Percentiles rank a stretch among this genome's conserved stretches.
These are phyloP conservation scores for Hypericum androsaemum DNA, from an alignment of 345 rosid species.

Conservation along the genomic window DNA sequence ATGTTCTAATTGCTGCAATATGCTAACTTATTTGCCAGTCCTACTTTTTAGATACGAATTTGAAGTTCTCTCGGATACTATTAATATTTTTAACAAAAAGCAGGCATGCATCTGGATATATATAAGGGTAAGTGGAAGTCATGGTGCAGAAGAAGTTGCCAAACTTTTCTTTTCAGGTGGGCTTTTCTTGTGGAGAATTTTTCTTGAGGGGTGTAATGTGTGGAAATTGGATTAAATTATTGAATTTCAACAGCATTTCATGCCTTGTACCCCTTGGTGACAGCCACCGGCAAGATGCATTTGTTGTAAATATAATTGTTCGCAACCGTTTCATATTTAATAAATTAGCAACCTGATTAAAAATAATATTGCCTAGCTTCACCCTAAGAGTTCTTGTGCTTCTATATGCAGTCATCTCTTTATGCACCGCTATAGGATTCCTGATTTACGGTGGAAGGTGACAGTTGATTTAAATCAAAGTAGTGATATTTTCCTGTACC, in stretches of 20 bases:
- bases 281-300: too few relatives aligned
- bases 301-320: too few relatives aligned
- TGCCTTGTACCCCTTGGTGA: too few relatives aligned
- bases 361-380: too few relatives aligned
- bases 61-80: background rate
- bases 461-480: background rate
- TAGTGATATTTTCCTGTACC: background rate
- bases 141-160: slow-evolving; percentile 22
- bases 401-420: slow-evolving; percentile 47
- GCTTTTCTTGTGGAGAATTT: background rate
- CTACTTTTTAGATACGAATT: background rate
- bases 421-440: slow-evolving; percentile 64
- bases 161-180: slow-evolving; percentile 42
- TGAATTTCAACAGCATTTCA: too few relatives aligned
- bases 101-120: slow-evolving; percentile 44
- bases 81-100: slow-evolving; percentile 2
- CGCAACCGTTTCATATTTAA: slow-evolving; percentile 1
- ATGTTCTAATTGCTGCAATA: background rate
- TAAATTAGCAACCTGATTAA: background rate
- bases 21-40: background rate
- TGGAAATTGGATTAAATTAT: too few relatives aligned
- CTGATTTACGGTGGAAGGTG: slow-evolving; percentile 80
- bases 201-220: background rate
- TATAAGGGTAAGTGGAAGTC: slow-evolving; percentile 21
- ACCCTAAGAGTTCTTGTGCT: background rate